Conservation (phyloP, 148 eudicot species). For the Camellia japonica region DNA sequence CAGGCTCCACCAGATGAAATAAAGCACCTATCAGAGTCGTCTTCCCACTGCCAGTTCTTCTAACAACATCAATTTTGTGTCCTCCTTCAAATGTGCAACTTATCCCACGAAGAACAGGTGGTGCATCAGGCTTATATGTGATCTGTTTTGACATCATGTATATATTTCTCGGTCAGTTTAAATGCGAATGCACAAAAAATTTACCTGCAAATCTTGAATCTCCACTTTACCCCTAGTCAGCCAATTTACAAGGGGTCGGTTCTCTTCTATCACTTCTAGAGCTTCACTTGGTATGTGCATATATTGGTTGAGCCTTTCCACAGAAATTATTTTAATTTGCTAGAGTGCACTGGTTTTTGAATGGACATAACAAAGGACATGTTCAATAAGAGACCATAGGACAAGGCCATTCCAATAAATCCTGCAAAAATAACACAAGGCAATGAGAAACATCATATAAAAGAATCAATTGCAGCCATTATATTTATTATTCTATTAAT, state of each 20-base stretch:
- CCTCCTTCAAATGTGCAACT: conserved; percentile 17
- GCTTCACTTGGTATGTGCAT: conserved; percentile 88
- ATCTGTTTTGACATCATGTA: conserved; percentile 2
- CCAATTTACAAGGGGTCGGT: not conserved
- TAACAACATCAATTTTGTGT: conserved; percentile 22
- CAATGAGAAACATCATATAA: not conserved
- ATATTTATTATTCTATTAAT: not conserved
- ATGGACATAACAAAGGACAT: conserved; percentile 66
- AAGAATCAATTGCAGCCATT: not conserved
- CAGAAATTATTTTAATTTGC: conserved; percentile 83
- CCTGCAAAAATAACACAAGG: conserved; percentile 44
- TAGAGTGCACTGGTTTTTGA: conserved; percentile 73
- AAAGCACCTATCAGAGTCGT: conserved; percentile 19
- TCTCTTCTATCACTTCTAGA: conserved; percentile 64
- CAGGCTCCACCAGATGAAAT: conserved; percentile 19
- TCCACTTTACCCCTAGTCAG: conserved; percentile 10
- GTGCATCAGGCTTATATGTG: conserved; percentile 11
- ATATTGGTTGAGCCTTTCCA: conserved; percentile 87
- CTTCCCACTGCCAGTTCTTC: conserved; percentile 26
- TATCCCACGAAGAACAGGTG: conserved; percentile 17
- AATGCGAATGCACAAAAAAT: not conserved
- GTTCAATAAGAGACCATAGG: conserved; percentile 89
- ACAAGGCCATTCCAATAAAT: conserved; percentile 91
- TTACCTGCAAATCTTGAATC: conserved; percentile 13
- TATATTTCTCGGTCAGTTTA: not conserved